Conservation (phyloP, 331 rosid species). For the Telfairia occidentalis region DNA sequence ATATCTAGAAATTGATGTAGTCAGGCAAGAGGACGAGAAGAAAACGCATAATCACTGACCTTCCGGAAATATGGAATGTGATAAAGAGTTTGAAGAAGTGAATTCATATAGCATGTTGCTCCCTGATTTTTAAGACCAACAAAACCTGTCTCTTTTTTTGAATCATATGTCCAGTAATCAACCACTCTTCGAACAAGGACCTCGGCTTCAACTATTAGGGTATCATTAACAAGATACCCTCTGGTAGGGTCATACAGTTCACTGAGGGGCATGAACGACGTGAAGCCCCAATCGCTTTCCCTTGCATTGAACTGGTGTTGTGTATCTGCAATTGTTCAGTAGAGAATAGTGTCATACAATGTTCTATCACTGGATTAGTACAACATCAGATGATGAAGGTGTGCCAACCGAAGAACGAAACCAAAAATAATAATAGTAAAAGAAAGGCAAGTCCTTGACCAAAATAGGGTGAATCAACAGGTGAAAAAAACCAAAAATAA, state of each 20-base stretch:
- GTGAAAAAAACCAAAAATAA: neutral
- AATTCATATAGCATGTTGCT: slow-evolving; percentile 93
- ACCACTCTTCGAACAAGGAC: slow-evolving; percentile 74
- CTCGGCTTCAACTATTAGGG: slow-evolving; percentile 67
- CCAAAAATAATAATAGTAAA: neutral
- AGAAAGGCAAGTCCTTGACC: neutral
- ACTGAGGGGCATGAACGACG: slow-evolving; percentile 83
- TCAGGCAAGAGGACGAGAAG: neutral
- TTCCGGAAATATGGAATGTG: slow-evolving; percentile 88
- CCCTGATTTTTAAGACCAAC: slow-evolving; percentile 96
- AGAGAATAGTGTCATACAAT: neutral
- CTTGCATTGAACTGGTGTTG: slow-evolving; percentile 84
- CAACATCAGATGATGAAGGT: neutral
- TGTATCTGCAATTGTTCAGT: slow-evolving; percentile 47
- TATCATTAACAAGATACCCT: slow-evolving; percentile 76
- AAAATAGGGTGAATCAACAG: neutral
- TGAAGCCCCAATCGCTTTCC: slow-evolving; percentile 98
- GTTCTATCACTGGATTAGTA: neutral
- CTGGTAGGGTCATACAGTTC: slow-evolving; percentile 74
- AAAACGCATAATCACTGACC: slow-evolving; percentile 27
- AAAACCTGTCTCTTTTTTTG: slow-evolving; percentile 88
- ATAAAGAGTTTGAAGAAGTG: slow-evolving; percentile 76
- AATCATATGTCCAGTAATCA: slow-evolving; percentile 85
- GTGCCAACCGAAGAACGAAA: neutral
- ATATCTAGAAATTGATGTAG: slow-evolving; percentile 21